Evolutionary conservation across 371 early-diverging fungal genomes (phyloP), one percentile per base, ranked within the genome.

Genomic region (Rhizoclosmatium hyalinum): DNA sequence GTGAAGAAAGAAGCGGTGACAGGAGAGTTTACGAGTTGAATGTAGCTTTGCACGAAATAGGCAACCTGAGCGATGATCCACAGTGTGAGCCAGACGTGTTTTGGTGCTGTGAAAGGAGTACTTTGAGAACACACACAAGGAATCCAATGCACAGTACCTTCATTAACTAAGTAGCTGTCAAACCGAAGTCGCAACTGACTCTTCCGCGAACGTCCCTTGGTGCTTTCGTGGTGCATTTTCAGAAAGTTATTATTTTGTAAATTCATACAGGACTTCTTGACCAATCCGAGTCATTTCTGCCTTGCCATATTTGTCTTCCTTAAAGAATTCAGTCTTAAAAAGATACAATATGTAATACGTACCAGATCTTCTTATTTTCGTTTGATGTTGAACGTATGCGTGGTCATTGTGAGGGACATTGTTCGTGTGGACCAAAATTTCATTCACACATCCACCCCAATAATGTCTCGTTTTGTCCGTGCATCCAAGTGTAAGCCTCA

Each of bases 401-500:
- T 24, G 24, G 0, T 24, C 24, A 24, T 24, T 32, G 32, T 32
- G 32, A 32, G 32, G 32, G 32, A 0, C 32, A 32, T 32, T 32
- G 32, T 32, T 32, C 32, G 32, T 32, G 32, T 32, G 32, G 32
- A 32, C 32, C 32, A 32, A 32, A 32, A 32, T 32, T 32, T 32
- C 32, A 32, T 32, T 32, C 32, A 1, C 32, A 32, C 32, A 32
- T 32, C 32, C 32, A 32, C 32, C 32, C 32, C 32, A 32, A 32
- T 32, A 8, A 79, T 93, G 93, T 91, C 92, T 72, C 88, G 91
- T 55, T 92, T 92, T 77, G 92, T 94, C 71, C 91, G 92, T 58
- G 84, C 92, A 44, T 93, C 93, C 44, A 94, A 94, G 79, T 94
- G 90, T 82, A 88, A 85, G 87, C 80, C 53, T 14, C n/a, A 17